Base-by-base conservation (phyloP, 1,139 yeast genomes). In the Hansenula lynferdii region DNA sequence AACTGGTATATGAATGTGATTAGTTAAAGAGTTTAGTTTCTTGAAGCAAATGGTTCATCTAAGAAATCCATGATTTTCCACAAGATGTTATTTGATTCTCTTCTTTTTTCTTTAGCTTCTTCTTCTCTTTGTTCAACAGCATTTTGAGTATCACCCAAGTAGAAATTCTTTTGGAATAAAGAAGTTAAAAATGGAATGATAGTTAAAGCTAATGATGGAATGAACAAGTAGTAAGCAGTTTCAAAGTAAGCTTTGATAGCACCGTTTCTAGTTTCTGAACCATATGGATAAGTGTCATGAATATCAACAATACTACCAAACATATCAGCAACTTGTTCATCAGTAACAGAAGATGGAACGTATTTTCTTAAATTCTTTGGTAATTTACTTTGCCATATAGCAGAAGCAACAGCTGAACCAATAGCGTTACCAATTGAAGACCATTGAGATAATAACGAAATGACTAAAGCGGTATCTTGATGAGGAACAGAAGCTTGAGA, bases 371-470 rank as follows among this genome's bases (percentile, higher is more conserved):
- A 38, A 29, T 20, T 23, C 15, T 12, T 23, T 26, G 37, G 42
- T 23, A 36, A 25, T 15, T 39, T 36, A 26, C 29, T 19, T 29
- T 31, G 30, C 42, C 42, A 39, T 28, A 72, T 61, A 14, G 72
- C 72, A 39, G 72, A 74, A 21, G 74, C 63, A 30, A 71, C 57
- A 9, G 75, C 62, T 33, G 60, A 51, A 10, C 77, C 77, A 37
- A 72, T 53, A 12, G 72, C 70, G 34, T 61, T 50, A 31, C 77
- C 77, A 42, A 72, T 61, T 31, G 60, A 56, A 41, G 67, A 62
- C 54, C 65, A 61, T 28, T 75, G 55, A n/a, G 61, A 47, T 41
- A 70, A 60, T 21, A 72, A 49, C 3, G 75, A 62, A 39, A 73
- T 70, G 24, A 67, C 62, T 28, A 68, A 56, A 8, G 72, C 71